Evolutionary conservation across 2,329 filamentous ascomycete genomes (phyloP).

Genomic region (Cercospora nicotianae): DNA sequence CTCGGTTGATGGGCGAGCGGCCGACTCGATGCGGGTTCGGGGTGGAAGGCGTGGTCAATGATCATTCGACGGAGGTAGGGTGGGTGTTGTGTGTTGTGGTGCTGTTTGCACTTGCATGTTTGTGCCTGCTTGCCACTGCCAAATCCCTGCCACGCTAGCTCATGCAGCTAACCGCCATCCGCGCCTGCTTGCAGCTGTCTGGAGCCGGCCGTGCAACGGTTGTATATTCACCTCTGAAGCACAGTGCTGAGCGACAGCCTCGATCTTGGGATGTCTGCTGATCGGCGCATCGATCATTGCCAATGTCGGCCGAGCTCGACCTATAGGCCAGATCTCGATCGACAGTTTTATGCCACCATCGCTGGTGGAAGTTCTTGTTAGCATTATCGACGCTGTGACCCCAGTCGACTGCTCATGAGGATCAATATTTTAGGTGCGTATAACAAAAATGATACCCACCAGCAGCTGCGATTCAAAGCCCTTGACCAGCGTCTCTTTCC

Average conservation of each 20-base stretch:
- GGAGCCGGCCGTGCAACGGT: background rate
- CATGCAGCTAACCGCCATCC: background rate
- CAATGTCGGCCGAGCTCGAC: background rate
- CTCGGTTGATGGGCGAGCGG: background rate
- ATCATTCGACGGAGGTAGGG: background rate
- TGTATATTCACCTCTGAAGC: background rate
- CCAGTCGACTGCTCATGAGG: background rate
- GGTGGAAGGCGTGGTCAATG: background rate
- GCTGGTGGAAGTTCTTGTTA: background rate
- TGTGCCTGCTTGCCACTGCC: constrained; percentile 1
- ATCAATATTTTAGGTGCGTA: background rate
- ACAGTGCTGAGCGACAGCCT: background rate
- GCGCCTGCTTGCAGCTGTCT: background rate
- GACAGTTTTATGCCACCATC: background rate
- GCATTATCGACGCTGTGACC: background rate
- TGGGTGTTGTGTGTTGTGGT: background rate
- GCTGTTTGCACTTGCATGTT: constrained; percentile 5
- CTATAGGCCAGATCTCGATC: background rate
- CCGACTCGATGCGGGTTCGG: background rate
- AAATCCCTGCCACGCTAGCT: background rate
- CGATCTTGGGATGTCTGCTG: background rate
- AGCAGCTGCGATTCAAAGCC: background rate
- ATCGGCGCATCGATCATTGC: background rate
- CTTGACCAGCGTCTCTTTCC: background rate
- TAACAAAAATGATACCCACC: background rate